Conservation (phyloP, 2,329 filamentous ascomycete species). For the Hymenoscyphus occultus region DNA sequence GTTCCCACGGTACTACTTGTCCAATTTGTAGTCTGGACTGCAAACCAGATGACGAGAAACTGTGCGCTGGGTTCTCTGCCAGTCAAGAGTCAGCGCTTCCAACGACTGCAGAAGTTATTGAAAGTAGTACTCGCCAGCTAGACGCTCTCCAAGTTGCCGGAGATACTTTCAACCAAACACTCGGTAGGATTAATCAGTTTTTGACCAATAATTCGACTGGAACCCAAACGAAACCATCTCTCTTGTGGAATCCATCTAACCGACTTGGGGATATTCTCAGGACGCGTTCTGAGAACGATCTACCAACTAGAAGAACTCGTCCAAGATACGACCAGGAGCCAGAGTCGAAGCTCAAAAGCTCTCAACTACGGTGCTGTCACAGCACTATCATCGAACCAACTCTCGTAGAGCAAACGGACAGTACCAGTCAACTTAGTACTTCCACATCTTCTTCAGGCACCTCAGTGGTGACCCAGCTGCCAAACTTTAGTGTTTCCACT, state of each 20-base stretch:
- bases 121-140: too few species aligned
- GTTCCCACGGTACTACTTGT: not conserved
- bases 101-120: not conserved
- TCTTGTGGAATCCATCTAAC: too few species aligned
- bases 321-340: not conserved
- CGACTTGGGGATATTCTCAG: too few species aligned
- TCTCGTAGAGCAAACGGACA: not conserved
- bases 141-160: not conserved
- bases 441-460: not conserved
- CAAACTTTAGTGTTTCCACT: too few species aligned
- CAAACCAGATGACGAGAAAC: not conserved
- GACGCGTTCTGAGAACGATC: too few species aligned
- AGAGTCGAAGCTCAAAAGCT: not conserved
- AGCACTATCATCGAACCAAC: not conserved
- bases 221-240: not conserved
- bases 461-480: not conserved
- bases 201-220: not conserved
- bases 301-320: not conserved
- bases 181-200: not conserved
- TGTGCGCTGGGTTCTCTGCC: not conserved
- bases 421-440: not conserved
- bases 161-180: not conserved
- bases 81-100: not conserved
- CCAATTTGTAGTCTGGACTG: not conserved
- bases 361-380: not conserved